Conservation (phyloP, 2,329 filamentous ascomycete species). For the Emmonsia crescens region DNA sequence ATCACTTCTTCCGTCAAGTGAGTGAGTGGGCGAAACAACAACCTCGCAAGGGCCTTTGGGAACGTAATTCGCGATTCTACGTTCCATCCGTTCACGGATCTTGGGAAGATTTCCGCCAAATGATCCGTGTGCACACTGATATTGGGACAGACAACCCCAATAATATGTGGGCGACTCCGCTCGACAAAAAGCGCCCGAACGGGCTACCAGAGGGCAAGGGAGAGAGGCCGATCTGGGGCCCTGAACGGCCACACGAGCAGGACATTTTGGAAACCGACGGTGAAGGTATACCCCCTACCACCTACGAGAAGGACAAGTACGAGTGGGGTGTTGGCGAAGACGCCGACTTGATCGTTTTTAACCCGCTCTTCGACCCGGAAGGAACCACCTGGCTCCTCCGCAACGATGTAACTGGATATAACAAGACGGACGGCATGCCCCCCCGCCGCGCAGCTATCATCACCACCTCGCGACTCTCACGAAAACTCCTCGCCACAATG, state of each 20-base stretch:
- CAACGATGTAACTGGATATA: slow-evolving; percentile 78
- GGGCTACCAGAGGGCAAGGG: slow-evolving; percentile 20
- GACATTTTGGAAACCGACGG: slow-evolving; percentile 64
- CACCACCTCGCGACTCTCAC: slow-evolving; percentile 73
- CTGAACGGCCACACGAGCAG: slow-evolving; percentile 54
- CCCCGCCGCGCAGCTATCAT: slow-evolving; percentile 79
- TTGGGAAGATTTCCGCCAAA: slow-evolving; percentile 71
- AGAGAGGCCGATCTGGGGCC: slow-evolving; percentile 72
- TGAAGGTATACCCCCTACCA: slow-evolving; percentile 62
- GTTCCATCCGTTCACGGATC: slow-evolving; percentile 63
- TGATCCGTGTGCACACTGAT: slow-evolving; percentile 64
- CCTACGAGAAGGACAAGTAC: slow-evolving; percentile 69
- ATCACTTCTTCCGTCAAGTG: slow-evolving; percentile 59
- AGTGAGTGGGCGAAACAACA: slow-evolving; percentile 60
- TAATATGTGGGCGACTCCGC: slow-evolving; percentile 51
- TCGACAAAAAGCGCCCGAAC: slow-evolving; percentile 18
- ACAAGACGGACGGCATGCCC: slow-evolving; percentile 50
- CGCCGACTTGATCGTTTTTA: slow-evolving; percentile 83
- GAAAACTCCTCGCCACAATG: slow-evolving; percentile 71
- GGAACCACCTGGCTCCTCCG: slow-evolving; percentile 73
- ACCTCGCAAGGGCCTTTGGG: slow-evolving; percentile 71
- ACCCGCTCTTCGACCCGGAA: slow-evolving; percentile 82
- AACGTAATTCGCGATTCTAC: slow-evolving; percentile 68
- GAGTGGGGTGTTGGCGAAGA: slow-evolving; percentile 83
- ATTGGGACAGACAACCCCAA: slow-evolving; percentile 55